Evolutionary conservation across 208 protist species (phyloP).

Genomic region (Wallacemonas sp.): DNA sequence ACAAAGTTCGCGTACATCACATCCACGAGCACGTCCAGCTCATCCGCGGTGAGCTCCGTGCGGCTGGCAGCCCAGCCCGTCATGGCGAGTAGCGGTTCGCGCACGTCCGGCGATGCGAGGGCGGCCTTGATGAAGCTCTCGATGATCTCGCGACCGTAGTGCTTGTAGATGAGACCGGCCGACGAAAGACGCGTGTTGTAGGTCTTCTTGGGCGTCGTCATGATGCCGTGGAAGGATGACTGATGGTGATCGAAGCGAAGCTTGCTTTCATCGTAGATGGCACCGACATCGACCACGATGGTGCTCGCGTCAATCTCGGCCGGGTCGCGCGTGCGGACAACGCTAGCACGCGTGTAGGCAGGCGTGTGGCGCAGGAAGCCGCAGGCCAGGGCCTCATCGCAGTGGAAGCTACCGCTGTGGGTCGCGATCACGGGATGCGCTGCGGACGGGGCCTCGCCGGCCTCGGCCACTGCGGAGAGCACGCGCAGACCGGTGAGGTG

Average conservation of each 20-base stretch:
- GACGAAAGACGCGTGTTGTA: slow-evolving; percentile 90
- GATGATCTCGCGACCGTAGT: slow-evolving; percentile 95
- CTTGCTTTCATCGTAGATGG: slow-evolving; percentile 85
- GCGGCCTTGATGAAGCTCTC: slow-evolving; percentile 47
- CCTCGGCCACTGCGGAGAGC: slow-evolving; percentile 31
- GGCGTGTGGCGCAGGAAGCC: slow-evolving; percentile 82
- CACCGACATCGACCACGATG: slow-evolving; percentile 96
- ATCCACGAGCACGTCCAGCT: slow-evolving; percentile 78
- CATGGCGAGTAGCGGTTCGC: slow-evolving; percentile 45
- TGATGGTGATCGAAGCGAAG: slow-evolving; percentile 97
- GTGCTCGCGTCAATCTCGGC: slow-evolving; percentile 64
- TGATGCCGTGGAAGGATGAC: slow-evolving; percentile 90
- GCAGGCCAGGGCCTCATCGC: slow-evolving; percentile 95
- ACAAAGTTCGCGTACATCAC: slow-evolving; percentile 91
- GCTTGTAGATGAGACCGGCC: slow-evolving; percentile 94
- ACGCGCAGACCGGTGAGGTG: slow-evolving; percentile 62
- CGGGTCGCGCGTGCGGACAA: slow-evolving; percentile 90
- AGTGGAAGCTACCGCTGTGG: slow-evolving; percentile 95
- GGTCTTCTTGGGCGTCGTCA: slow-evolving; percentile 58
- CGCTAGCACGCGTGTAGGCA: slow-evolving; percentile 48
- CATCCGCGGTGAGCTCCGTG: slow-evolving; percentile 35
- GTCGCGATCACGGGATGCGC: slow-evolving; percentile 82
- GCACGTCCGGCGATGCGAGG: slow-evolving; percentile 35
- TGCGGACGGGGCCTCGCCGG: slow-evolving; percentile 17
- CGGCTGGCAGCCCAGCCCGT: slow-evolving; percentile 34